phyloP scores from a whole-genome alignment of 495 filamentous ascomycete species.

The Ramalina peruviana region DNA sequence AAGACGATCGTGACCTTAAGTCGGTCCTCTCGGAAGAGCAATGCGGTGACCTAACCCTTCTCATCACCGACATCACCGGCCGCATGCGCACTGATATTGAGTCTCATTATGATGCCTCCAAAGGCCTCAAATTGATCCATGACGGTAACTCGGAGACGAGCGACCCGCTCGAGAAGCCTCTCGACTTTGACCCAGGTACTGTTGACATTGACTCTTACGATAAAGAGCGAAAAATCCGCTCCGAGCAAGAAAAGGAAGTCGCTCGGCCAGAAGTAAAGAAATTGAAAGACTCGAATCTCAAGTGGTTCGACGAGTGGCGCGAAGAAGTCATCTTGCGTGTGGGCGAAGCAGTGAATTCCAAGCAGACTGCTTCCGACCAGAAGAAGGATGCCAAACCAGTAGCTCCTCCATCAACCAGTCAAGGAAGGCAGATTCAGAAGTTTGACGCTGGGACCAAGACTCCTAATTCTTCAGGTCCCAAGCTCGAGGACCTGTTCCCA shows the following conservation, averaged over 20 bases:
- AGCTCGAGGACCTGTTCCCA: constrained; percentile 30
- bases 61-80: constrained; percentile 29
- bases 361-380: constrained; percentile 25
- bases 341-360: constrained; percentile 50
- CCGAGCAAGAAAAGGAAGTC: constrained; percentile 16
- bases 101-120: constrained; percentile 25
- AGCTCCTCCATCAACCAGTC: constrained; percentile 6
- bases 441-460: constrained; percentile 8
- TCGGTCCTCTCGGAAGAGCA: constrained; percentile 12
- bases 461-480: constrained; percentile 19
- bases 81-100: constrained; percentile 31
- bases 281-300: constrained; percentile 29
- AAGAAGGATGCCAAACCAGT: constrained; percentile 5
- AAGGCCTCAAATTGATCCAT: constrained; percentile 9
- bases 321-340: constrained; percentile 45
- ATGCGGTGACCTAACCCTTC: constrained; percentile 15
- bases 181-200: constrained; percentile 15
- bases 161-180: constrained; percentile 10
- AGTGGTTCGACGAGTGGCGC: constrained; percentile 52
- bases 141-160: constrained; percentile 15
- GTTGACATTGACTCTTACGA: constrained; percentile 16
- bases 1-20: constrained; percentile 6
- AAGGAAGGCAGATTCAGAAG: constrained; percentile 5
- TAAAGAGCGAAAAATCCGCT: constrained; percentile 15
- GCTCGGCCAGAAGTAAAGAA: constrained; percentile 20